Evolutionary conservation across 208 protist genomes (phyloP).

Genomic region (Wallacemonas collosoma): DNA sequence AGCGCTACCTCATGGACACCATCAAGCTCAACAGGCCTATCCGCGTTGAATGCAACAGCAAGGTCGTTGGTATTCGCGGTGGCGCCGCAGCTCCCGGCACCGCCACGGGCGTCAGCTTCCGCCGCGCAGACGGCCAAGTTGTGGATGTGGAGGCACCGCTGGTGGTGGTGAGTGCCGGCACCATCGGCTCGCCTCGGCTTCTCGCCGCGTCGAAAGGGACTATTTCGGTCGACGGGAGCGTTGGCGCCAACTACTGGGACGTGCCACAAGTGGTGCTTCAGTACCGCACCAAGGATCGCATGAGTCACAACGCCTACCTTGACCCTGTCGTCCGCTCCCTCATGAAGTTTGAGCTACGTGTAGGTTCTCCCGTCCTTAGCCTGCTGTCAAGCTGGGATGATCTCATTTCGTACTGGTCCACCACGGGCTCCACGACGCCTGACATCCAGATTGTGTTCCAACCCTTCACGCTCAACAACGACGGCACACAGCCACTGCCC

Average conservation of each 20-base stretch:
- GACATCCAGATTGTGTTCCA: slow-evolving; percentile 80
- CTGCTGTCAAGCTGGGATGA: slow-evolving; percentile 81
- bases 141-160: slow-evolving; percentile 46
- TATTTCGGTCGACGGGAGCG: slow-evolving; percentile 33
- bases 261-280: slow-evolving; percentile 80
- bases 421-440: slow-evolving; percentile 31
- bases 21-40: slow-evolving; percentile 66
- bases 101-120: slow-evolving; percentile 56
- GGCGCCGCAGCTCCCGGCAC: slow-evolving; percentile 20
- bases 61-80: slow-evolving; percentile 50
- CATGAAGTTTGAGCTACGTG: slow-evolving; percentile 40
- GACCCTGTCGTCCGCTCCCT: slow-evolving; percentile 60
- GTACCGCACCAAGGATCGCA: slow-evolving; percentile 57
- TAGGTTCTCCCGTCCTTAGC: slow-evolving; percentile 36
- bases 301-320: slow-evolving; percentile 77
- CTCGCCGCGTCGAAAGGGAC: slow-evolving; percentile 52
- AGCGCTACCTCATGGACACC: slow-evolving; percentile 75
- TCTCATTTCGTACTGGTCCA: slow-evolving; percentile 70
- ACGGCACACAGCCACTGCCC: slow-evolving; percentile 49
- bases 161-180: slow-evolving; percentile 67
- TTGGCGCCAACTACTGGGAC: slow-evolving; percentile 78
- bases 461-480: slow-evolving; percentile 83
- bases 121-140: slow-evolving; percentile 41
- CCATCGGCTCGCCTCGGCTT: slow-evolving; percentile 59
- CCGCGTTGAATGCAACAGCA: slow-evolving; percentile 55